Evolutionary conservation across 2,329 filamentous ascomycete species (phyloP).

Genomic region (Verticillium nubilum): DNA sequence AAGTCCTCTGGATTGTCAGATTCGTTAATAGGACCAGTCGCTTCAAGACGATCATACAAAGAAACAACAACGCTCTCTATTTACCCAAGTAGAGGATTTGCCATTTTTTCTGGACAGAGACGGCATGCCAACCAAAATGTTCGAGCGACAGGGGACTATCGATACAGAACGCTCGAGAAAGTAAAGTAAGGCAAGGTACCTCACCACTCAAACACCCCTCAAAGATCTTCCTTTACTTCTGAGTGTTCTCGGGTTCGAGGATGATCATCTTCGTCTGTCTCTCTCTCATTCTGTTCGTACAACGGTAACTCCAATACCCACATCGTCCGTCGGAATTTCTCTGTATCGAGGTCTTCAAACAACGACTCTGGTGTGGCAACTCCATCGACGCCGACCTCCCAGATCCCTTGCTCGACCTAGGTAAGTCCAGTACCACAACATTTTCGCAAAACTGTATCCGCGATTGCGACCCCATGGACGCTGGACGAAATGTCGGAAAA

Average conservation of each 20-base stretch:
- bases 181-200: no score
- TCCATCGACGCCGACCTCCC: neutral
- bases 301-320: neutral
- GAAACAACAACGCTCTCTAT: no score
- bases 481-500: neutral
- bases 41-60: no score
- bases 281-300: neutral
- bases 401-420: neutral
- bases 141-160: no score
- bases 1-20: no score
- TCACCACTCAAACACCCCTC: no score
- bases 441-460: neutral
- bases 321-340: neutral
- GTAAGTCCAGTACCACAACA: neutral
- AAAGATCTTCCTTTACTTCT: neutral
- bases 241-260: neutral
- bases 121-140: no score
- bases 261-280: neutral
- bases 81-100: no score
- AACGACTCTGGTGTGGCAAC: neutral
- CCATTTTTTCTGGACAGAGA: no score
- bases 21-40: no score
- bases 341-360: neutral
- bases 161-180: no score
- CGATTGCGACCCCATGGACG: neutral